Conservation (phyloP, 23 red algal genomes). For the Agarophyton chilense region DNA sequence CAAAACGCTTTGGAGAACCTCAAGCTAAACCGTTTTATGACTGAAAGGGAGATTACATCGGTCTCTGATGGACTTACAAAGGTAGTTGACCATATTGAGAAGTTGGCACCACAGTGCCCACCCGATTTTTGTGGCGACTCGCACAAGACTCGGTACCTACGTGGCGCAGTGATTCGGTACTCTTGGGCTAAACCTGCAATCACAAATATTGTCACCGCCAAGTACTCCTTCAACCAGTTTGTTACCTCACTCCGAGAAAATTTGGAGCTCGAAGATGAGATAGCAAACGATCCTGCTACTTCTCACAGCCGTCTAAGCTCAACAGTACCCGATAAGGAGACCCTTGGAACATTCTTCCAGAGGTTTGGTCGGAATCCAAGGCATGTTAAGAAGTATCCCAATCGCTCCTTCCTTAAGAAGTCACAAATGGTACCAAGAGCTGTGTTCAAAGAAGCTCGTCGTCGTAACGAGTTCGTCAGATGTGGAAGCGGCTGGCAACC, state of each 20-base stretch:
- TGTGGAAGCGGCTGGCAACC: background rate
- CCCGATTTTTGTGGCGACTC: background rate
- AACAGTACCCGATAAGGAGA: too few species aligned
- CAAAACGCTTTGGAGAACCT: background rate
- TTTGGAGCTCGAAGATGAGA: background rate
- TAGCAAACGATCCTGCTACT: background rate
- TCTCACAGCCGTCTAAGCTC: background rate
- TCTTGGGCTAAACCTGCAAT: background rate
- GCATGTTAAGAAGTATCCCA: background rate
- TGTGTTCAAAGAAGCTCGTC: constrained; percentile 20
- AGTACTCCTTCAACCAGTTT: background rate
- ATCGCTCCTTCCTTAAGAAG: too few species aligned
- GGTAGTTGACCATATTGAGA: background rate
- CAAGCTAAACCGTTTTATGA: background rate
- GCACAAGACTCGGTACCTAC: background rate
- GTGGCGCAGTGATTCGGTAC: background rate
- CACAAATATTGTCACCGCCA: background rate
- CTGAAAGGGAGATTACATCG: background rate
- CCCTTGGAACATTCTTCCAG: background rate
- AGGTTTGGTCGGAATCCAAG: background rate
- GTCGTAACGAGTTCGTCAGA: constrained; percentile 11
- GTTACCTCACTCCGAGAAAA: background rate
- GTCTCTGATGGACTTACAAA: background rate
- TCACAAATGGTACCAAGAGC: too few species aligned
- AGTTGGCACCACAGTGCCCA: background rate